A percentile compares a stretch with the other conserved stretches of the same genome.
Evolutionary conservation across 1,139 yeast species (phyloP).

Genomic region (Diutina mesorugosa): DNA sequence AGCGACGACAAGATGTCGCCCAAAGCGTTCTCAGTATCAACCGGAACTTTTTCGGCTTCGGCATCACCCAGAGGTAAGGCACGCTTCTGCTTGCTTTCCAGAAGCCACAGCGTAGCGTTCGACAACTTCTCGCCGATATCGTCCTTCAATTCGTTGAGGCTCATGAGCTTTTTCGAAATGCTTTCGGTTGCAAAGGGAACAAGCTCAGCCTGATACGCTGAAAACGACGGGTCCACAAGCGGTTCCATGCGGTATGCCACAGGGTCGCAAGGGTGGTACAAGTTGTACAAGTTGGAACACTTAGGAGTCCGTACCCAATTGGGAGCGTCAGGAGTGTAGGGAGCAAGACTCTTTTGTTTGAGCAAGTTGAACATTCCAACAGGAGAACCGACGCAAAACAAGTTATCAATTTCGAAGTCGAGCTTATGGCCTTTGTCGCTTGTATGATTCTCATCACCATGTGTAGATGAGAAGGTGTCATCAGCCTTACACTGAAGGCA

Average conservation of each 20-base stretch:
- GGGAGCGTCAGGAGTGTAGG: not conserved
- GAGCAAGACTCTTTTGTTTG: constrained; percentile 37
- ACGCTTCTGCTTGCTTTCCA: not conserved
- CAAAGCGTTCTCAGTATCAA: not conserved
- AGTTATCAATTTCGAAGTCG: constrained; percentile 58
- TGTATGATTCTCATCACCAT: constrained; percentile 8
- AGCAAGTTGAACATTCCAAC: constrained; percentile 74
- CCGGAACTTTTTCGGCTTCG: not conserved
- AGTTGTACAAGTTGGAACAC: constrained; percentile 53
- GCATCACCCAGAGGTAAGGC: not conserved
- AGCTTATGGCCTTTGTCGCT: constrained; percentile 13
- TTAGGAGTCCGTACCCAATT: constrained; percentile 26
- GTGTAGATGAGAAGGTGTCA: not conserved
- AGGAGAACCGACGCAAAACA: constrained; percentile 83
- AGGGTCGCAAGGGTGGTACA: constrained; percentile 85
- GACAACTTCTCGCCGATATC: not conserved
- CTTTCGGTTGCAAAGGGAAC: constrained; percentile 34
- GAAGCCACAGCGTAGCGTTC: not conserved
- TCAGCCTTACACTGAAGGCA: constrained; percentile 36
- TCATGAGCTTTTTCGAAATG: not conserved
- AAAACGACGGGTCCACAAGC: constrained; percentile 41
- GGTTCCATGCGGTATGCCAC: constrained; percentile 85
- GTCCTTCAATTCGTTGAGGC: not conserved
- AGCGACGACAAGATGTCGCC: not conserved
- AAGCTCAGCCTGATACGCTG: constrained; percentile 45